A percentile compares a stretch with the other conserved stretches of the same genome.
Evolutionary conservation across 805 yeast genomes (phyloP).

Genomic region (Barnettozyma wickerhamii): DNA sequence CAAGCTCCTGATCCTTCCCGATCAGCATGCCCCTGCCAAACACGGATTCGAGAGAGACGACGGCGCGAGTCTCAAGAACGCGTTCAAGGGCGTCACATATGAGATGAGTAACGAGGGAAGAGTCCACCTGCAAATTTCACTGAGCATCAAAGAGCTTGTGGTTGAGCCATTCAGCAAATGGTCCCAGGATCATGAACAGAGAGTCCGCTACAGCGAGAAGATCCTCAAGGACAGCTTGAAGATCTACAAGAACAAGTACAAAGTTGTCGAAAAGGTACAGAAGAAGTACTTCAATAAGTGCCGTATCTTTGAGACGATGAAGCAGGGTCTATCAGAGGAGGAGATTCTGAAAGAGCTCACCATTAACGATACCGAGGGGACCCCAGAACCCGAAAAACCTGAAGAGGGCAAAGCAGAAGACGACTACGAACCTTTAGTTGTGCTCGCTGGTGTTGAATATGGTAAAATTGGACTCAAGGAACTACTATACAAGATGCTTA

Average conservation of each 20-base stretch:
- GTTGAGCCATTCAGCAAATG: conserved; percentile 68
- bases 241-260: conserved; percentile 44
- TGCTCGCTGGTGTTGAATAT: conserved; percentile 33
- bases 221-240: conserved; percentile 47
- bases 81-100: conserved; percentile 52
- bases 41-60: conserved; percentile 50
- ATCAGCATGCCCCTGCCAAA: conserved; percentile 32
- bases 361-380: conserved; percentile 9
- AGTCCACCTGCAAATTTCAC: conserved; percentile 57
- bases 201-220: conserved; percentile 59
- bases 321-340: conserved; percentile 42
- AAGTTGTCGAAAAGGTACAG: conserved; percentile 50
- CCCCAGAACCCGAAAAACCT: not conserved
- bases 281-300: conserved; percentile 75
- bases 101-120: conserved; percentile 57
- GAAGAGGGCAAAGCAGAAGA: conserved; percentile 14
- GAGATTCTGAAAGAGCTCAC: conserved; percentile 29
- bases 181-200: conserved; percentile 66
- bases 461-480: conserved; percentile 38
- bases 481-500: conserved; percentile 38
- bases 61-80: conserved; percentile 59
- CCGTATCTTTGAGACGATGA: conserved; percentile 64
- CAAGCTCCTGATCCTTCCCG: conserved; percentile 40
- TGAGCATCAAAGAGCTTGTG: conserved; percentile 55
- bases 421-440: conserved; percentile 24